Base-by-base conservation (phyloP, 2,329 filamentous ascomycete genomes). In the Blumeria graminis region DNA sequence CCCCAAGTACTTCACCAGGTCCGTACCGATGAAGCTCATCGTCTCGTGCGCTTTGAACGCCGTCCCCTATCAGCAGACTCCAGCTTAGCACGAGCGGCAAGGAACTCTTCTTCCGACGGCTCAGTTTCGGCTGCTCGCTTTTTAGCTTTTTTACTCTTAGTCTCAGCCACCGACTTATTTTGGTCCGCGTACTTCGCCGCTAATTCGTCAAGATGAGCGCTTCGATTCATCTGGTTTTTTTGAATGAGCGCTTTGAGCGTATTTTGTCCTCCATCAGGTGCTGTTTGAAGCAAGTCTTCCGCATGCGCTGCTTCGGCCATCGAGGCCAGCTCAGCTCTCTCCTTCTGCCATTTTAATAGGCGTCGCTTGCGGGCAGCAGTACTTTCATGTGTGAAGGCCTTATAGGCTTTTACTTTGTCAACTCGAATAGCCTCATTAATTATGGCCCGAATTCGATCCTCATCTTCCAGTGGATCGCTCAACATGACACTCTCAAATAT, bases 401-500 rank as follows among this genome's bases (percentile, higher is more conserved):
- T 71, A 67, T 80, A 89, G 0, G 72, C 71, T 46, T 80, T 69
- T 0, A 93, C 82, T 39, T 85, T 78, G 1, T 78, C 78, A 3
- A 71, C 74, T 38, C 74, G 72, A 64, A 98, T 92, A 3, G 88
- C 92, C 38, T 79, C 74, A 64, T 94, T 79, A 56, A 98, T 87
- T 48, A 94, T 86, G 14, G 65, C 69, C 13, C 86, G 76, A 69
- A 94, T 95, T 8, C 92, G 76, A 56, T 84, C 81, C 62, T 98
- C 92, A 62, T 98, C 92, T 56, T 84, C 80, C 1, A 87, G 66
- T 9, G 88, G 81, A 64, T 90, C 77, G 62, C 86, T 93, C 48
- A 95, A 74, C 81, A 98, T 94, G 43, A 98, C 83, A 0, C 72
- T 71, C 65, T 88, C 78, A 68, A 93, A 96, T 0, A 98, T 70